Percentiles rank a stretch among this genome's conserved stretches.
These are phyloP conservation scores for Gardenia jasminoides DNA, from an alignment of 257 asterid genomes.

Conservation along the genomic window DNA sequence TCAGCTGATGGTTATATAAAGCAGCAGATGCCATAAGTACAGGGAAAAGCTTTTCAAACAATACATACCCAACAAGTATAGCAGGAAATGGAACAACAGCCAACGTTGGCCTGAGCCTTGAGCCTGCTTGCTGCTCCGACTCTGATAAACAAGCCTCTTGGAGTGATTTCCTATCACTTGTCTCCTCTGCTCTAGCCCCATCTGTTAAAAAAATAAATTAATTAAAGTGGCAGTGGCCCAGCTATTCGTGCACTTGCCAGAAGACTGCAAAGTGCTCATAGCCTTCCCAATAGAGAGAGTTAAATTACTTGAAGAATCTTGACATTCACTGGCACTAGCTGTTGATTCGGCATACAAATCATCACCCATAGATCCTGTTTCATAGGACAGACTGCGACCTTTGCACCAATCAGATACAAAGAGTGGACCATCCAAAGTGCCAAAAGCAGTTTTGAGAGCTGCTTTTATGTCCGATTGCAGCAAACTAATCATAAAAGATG, in stretches of 20 bases:
- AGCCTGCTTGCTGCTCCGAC: slow-evolving; percentile 64
- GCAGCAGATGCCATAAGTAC: background rate
- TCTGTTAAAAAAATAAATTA: slow-evolving; percentile 37
- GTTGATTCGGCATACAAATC: slow-evolving; percentile 88
- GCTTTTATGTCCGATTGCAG: slow-evolving; percentile 93
- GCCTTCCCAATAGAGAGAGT: slow-evolving; percentile 78
- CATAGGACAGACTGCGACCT: slow-evolving; percentile 80
- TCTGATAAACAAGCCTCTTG: slow-evolving; percentile 55
- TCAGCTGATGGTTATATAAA: background rate
- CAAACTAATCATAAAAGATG: slow-evolving; percentile 75
- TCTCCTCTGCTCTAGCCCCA: slow-evolving; percentile 68
- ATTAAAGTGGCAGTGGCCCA: slow-evolving; percentile 23
- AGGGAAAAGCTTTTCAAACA: slow-evolving; percentile 12
- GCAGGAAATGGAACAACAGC: slow-evolving; percentile 94
- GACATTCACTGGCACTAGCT: slow-evolving; percentile 90
- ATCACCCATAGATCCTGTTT: slow-evolving; percentile 62
- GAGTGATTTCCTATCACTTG: slow-evolving; percentile 44
- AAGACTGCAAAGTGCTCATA: slow-evolving; percentile 79
- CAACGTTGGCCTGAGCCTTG: slow-evolving; percentile 75
- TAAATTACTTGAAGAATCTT: slow-evolving; percentile 85
- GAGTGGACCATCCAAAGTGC: slow-evolving; percentile 89
- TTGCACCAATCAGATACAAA: slow-evolving; percentile 93
- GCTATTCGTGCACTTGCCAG: slow-evolving; percentile 25
- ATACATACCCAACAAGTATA: slow-evolving; percentile 88
- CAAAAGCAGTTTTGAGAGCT: slow-evolving; percentile 91